Evolutionary conservation across 108 stramenopile species (phyloP), one percentile per base, ranked within the genome.

Genomic region (Skeletonema grethae): DNA sequence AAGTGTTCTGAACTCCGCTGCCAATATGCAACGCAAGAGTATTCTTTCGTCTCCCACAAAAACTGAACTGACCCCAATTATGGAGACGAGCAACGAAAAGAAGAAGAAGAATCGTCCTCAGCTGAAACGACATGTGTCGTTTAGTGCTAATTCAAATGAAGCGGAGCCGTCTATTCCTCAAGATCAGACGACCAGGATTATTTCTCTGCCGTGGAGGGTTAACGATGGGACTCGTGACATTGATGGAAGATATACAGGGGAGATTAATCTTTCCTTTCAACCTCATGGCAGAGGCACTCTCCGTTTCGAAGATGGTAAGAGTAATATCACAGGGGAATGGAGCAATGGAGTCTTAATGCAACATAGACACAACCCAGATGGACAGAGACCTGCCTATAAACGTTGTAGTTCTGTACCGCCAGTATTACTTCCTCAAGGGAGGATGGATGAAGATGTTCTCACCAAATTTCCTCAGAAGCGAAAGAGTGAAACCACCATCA

Each of bases 261-360:
- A 85, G 46, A 55, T 90, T 29, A 80, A 80, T 63, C 65, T 82
- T 4, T 68, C 75, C 28, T 76, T 76, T 20, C 69, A 63, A 34
- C 90, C 90, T 7, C 72, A 90, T 68, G 90, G 90, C 28, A 45
- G 67, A 9, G 90, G 90, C 7, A 71, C 63, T 5, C 69, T 90
- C 68, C 50, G 69, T 46, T 90, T 87, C 55, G 50, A 9, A 18
- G 50, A 48, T 18, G 46, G 46, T 4, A 48, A 53, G 7, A 22
- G 22, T 22, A 53, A 24, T n/a, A 53, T 53, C 50, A 53, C 50
- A 9, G 50, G 50, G 8, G 15, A 53, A 24, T 53, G 50, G 50
- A 53, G 8, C 2, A 53, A 53, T 53, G 50, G 50, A 53, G 50
- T 22, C 15, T 53, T 53, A 53, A 3, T 53, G 22, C 18, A 53